A percentile compares a stretch with the other conserved stretches of the same genome.
Conservation (phyloP, 164 flowering plant species). For the Paratinospora sagittata region DNA sequence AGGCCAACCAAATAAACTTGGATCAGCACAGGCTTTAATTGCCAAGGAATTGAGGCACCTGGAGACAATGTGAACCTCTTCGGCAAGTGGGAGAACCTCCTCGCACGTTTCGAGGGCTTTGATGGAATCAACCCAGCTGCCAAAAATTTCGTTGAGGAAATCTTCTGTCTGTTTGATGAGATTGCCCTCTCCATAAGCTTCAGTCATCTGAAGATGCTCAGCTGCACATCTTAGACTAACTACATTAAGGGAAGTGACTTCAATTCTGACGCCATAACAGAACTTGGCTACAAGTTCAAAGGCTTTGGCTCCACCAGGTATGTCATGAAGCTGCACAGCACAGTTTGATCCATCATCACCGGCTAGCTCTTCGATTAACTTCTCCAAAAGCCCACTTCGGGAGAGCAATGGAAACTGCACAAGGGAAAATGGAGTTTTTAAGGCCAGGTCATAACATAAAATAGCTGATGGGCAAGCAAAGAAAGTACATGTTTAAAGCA, state of each 20-base stretch:
- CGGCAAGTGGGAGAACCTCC: slow-evolving; percentile 51
- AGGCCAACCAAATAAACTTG: slow-evolving; percentile 51
- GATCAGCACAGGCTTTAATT: slow-evolving; percentile 62
- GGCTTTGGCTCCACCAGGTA: slow-evolving; percentile 72
- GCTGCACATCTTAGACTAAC: slow-evolving; percentile 65
- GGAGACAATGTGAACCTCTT: slow-evolving; percentile 57
- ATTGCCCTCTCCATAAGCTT: slow-evolving; percentile 60
- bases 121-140: slow-evolving; percentile 57
- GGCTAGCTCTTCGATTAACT: slow-evolving; percentile 32
- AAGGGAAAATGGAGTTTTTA: background rate
- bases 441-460: background rate
- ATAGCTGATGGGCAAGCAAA: background rate
- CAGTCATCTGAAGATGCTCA: slow-evolving; percentile 64
- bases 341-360: slow-evolving; percentile 29
- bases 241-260: slow-evolving; percentile 52
- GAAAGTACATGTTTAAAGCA: background rate
- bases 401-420: slow-evolving; percentile 69
- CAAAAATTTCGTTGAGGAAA: slow-evolving; percentile 48
- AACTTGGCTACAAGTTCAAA: slow-evolving; percentile 63
- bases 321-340: slow-evolving; percentile 49
- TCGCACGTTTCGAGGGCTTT: slow-evolving; percentile 63
- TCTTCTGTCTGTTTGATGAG: slow-evolving; percentile 49
- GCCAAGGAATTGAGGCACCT: slow-evolving; percentile 71
- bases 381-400: slow-evolving; percentile 52
- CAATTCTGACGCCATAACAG: slow-evolving; percentile 62